A percentile compares a stretch with the other conserved stretches of the same genome.
Evolutionary conservation across 2,329 filamentous ascomycete species (phyloP).

Genomic region (Coniochaeta sp.): DNA sequence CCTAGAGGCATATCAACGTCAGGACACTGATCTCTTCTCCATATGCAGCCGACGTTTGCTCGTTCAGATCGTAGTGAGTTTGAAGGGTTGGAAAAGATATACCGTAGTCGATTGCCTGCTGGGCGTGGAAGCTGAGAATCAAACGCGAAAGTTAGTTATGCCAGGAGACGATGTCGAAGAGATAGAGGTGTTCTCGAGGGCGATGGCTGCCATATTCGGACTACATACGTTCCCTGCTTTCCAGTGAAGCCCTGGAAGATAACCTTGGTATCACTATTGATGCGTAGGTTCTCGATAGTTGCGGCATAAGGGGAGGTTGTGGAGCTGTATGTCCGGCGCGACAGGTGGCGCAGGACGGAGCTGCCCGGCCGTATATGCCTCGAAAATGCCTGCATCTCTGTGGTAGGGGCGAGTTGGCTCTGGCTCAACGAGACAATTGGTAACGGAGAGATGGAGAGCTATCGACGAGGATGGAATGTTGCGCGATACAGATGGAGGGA

Average conservation of each 20-base stretch:
- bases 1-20: constrained; percentile 39
- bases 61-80: neutral
- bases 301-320: constrained; percentile 60
- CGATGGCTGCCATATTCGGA: neutral
- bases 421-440: neutral
- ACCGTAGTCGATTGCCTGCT: constrained; percentile 98
- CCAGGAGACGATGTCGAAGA: neutral
- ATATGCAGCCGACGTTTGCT: neutral
- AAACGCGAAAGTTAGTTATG: constrained; percentile 21
- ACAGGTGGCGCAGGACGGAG: constrained; percentile 57
- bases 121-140: constrained; percentile 78
- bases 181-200: neutral
- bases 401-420: neutral
- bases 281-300: constrained; percentile 80
- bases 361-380: constrained; percentile 61
- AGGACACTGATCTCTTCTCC: neutral
- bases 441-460: constrained; percentile 4
- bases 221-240: constrained; percentile 80
- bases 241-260: constrained; percentile 97
- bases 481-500: neutral
- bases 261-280: constrained; percentile 89
- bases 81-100: constrained; percentile 24
- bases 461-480: neutral
- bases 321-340: constrained; percentile 67
- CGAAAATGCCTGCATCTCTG: constrained; percentile 73